These are phyloP conservation scores for Pythium sp. DNA, from an alignment of 352 stramenopile genomes.

Conservation along the genomic window DNA sequence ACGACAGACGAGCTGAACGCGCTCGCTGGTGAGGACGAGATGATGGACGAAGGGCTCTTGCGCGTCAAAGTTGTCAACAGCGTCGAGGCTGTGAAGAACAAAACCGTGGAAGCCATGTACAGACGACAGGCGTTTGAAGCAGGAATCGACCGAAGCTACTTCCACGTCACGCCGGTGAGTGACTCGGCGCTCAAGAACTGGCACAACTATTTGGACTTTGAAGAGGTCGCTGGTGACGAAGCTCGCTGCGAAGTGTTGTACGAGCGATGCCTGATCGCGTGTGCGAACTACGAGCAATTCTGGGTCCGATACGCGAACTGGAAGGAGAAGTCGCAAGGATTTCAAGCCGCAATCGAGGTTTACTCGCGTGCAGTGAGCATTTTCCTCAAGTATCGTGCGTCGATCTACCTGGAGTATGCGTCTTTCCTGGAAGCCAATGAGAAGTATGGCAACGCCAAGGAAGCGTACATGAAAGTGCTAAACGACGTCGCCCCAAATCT, in stretches of 20 bases:
- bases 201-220: conserved; percentile 78
- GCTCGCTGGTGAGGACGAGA: conserved; percentile 49
- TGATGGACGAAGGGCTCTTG: conserved; percentile 77
- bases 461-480: conserved; percentile 57
- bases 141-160: conserved; percentile 79
- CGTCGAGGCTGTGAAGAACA: conserved; percentile 71
- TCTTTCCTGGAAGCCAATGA: conserved; percentile 60
- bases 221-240: conserved; percentile 53
- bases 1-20: conserved; percentile 60
- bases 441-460: conserved; percentile 47
- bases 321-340: conserved; percentile 50
- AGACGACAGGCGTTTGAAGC: conserved; percentile 69
- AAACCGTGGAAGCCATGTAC: conserved; percentile 57
- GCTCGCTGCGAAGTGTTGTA: conserved; percentile 64
- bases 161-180: conserved; percentile 72
- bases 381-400: conserved; percentile 72
- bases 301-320: conserved; percentile 73
- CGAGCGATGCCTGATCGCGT: conserved; percentile 78
- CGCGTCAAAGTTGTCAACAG: conserved; percentile 83
- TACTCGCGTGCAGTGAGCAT: conserved; percentile 60
- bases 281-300: conserved; percentile 81
- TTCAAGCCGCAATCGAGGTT: conserved; percentile 60
- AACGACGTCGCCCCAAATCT: conserved; percentile 52
- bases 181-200: conserved; percentile 73
- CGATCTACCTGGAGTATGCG: conserved; percentile 75